Evolutionary conservation across 345 rosid species (phyloP).

Genomic region (Orychophragmus violaceus): DNA sequence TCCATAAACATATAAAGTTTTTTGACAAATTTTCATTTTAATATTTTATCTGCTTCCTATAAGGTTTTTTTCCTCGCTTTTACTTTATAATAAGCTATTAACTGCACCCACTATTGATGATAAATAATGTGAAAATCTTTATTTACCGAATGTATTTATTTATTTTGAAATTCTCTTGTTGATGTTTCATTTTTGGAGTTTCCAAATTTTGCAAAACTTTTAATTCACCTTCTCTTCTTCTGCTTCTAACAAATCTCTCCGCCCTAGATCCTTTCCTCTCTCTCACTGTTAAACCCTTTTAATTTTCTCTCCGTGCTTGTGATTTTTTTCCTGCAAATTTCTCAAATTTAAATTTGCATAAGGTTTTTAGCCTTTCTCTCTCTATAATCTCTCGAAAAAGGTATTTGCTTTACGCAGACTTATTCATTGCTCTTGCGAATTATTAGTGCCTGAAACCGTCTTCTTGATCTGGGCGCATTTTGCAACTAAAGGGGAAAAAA

Average conservation of each 20-base stretch:
- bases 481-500: not conserved
- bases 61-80: not conserved
- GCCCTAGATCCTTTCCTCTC: constrained; percentile 42
- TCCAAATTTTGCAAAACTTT: constrained; percentile 8
- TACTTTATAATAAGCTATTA: not conserved
- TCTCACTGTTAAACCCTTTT: constrained; percentile 32
- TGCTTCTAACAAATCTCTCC: constrained; percentile 25
- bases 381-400: constrained; percentile 13
- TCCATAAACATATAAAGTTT: not conserved
- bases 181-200: too few relatives aligned
- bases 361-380: not conserved
- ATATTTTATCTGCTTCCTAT: not conserved
- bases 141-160: constrained; percentile 19
- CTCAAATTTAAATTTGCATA: constrained; percentile 23
- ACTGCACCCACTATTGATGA: not conserved
- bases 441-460: constrained; percentile 1
- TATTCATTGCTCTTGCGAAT: constrained; percentile 6
- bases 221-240: constrained; percentile 20
- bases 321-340: not conserved
- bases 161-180: not conserved
- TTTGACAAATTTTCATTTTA: not conserved
- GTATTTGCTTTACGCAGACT: constrained; percentile 26
- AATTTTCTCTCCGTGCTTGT: constrained; percentile 7
- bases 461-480: constrained; percentile 28
- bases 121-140: not conserved